Conservation (phyloP, 1,284 basidiomycete genomes). For the Quambalaria eucalypti region DNA sequence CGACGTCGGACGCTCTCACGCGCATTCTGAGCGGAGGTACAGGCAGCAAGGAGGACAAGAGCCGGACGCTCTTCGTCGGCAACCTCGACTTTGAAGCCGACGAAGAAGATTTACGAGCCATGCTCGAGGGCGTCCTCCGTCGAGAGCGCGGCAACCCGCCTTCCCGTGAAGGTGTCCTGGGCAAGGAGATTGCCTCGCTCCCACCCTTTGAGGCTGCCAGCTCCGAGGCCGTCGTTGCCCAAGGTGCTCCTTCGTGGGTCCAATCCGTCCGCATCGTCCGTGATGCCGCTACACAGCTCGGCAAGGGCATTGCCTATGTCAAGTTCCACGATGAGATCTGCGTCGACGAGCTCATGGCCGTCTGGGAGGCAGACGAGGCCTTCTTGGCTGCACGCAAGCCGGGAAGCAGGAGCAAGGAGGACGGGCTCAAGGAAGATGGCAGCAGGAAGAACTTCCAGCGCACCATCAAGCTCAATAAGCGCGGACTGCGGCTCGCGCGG, state of each 20-base stretch:
- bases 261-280: constrained; percentile 75
- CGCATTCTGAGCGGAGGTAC: not conserved
- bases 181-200: not conserved
- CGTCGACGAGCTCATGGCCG: constrained; percentile 41
- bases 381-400: constrained; percentile 19
- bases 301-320: constrained; percentile 96
- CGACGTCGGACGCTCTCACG: not conserved
- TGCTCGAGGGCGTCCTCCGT: constrained; percentile 71
- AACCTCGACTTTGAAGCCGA: constrained; percentile 84
- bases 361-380: constrained; percentile 36
- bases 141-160: constrained; percentile 60
- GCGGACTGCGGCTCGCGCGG: constrained; percentile 33
- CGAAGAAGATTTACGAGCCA: constrained; percentile 77
- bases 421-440: constrained; percentile 9
- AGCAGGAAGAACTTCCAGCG: constrained; percentile 29
- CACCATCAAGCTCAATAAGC: constrained; percentile 35
- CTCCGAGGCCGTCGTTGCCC: not conserved
- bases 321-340: constrained; percentile 64
- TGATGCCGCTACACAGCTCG: constrained; percentile 84
- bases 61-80: constrained; percentile 77
- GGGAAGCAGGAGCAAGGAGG: constrained; percentile 3
- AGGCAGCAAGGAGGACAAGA: constrained; percentile 37
- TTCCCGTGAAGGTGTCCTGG: not conserved
- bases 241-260: constrained; percentile 56
- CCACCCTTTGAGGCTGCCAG: not conserved